Conservation (phyloP, 2,329 filamentous ascomycete species). For the Corinectria fuckeliana region DNA sequence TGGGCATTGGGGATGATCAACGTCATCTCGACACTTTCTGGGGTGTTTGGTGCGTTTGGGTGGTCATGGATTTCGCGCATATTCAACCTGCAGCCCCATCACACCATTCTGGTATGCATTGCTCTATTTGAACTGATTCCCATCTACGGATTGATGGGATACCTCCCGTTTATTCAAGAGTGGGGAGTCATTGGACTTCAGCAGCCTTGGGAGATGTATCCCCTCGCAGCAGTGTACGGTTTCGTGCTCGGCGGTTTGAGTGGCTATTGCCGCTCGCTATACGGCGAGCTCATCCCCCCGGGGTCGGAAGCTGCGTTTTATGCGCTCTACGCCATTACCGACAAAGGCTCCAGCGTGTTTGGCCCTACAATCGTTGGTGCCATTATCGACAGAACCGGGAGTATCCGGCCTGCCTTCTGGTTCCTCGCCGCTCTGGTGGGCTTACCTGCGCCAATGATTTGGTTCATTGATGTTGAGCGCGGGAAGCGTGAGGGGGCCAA, state of each 20-base stretch:
- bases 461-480: slow-evolving; percentile 82
- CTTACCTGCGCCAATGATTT: slow-evolving; percentile 83
- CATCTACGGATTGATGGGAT: slow-evolving; percentile 87
- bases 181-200: slow-evolving; percentile 86
- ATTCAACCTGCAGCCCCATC: slow-evolving; percentile 75
- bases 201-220: slow-evolving; percentile 96
- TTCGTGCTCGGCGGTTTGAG: slow-evolving; percentile 93
- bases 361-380: slow-evolving; percentile 91
- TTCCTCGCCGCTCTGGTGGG: slow-evolving; percentile 88
- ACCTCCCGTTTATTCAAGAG: slow-evolving; percentile 77
- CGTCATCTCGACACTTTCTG: slow-evolving; percentile 84
- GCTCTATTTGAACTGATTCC: slow-evolving; percentile 91
- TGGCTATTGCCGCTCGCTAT: slow-evolving; percentile 90
- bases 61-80: slow-evolving; percentile 81
- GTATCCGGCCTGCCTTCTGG: slow-evolving; percentile 87
- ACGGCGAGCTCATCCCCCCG: slow-evolving; percentile 90
- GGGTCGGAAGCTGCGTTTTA: slow-evolving; percentile 97
- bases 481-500: slow-evolving; percentile 72
- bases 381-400: slow-evolving; percentile 84
- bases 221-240: slow-evolving; percentile 87
- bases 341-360: slow-evolving; percentile 94
- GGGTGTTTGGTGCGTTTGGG: slow-evolving; percentile 85
- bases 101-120: slow-evolving; percentile 93
- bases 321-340: slow-evolving; percentile 94
- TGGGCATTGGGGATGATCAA: slow-evolving; percentile 91